Evolutionary conservation across 2,329 filamentous ascomycete species (phyloP).

Genomic region (Paracoccidioides lutzii): DNA sequence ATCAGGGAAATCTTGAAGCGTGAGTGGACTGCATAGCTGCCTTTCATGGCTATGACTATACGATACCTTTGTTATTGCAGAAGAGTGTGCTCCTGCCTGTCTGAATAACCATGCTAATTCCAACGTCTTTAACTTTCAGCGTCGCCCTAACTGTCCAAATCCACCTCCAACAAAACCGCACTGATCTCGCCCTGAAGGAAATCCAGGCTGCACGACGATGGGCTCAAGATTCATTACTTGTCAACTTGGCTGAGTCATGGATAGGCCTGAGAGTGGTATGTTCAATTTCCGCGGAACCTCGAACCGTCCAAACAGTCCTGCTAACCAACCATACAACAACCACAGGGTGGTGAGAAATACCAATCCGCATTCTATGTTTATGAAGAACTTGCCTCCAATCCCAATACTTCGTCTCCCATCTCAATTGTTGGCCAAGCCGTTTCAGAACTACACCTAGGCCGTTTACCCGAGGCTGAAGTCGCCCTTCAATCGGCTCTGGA

Average conservation of each 20-base stretch:
- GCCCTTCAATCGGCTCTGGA: constrained; percentile 69
- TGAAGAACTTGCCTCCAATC: constrained; percentile 83
- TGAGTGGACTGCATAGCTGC: constrained; percentile 34
- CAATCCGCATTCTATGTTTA: constrained; percentile 96
- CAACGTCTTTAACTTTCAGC: constrained; percentile 25
- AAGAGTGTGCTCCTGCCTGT: not conserved
- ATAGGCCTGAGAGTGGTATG: constrained; percentile 73
- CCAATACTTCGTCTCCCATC: constrained; percentile 62
- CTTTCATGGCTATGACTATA: not conserved
- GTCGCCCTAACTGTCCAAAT: constrained; percentile 87
- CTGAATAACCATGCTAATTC: not conserved
- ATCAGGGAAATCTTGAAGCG: constrained; percentile 70
- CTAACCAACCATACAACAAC: not conserved
- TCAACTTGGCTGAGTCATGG: constrained; percentile 94
- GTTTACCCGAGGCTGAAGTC: constrained; percentile 76
- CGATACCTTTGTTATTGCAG: not conserved
- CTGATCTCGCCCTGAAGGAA: constrained; percentile 82
- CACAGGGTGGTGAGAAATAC: constrained; percentile 82
- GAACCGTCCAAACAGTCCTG: not conserved
- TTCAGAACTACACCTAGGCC: constrained; percentile 78
- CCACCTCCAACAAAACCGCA: constrained; percentile 79
- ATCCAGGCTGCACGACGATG: constrained; percentile 75
- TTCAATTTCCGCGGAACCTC: not conserved
- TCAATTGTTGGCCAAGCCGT: constrained; percentile 79
- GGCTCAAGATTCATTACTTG: constrained; percentile 86